These are phyloP conservation scores for Cydonia oblonga DNA, from an alignment of 331 rosid genomes.

Conservation along the genomic window DNA sequence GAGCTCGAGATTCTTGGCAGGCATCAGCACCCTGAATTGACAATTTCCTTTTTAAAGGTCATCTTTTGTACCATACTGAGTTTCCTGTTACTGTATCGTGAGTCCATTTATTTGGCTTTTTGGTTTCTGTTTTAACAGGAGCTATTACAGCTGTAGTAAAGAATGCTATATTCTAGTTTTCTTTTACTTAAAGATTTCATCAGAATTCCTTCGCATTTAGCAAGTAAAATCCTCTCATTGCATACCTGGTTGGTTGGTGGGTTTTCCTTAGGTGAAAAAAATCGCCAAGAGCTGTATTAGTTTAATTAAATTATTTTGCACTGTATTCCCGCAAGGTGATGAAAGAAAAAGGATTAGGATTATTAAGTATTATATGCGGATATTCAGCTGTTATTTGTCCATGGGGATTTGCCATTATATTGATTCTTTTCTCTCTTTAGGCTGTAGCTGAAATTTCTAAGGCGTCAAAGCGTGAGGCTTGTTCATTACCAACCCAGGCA, in stretches of 20 bases:
- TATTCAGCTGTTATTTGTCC: not conserved
- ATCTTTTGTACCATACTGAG: not conserved
- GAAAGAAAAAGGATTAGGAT: not conserved
- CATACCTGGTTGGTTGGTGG: not conserved
- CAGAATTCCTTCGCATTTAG: not conserved
- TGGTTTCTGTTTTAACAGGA: not conserved
- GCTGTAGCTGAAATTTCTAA: conserved; percentile 78
- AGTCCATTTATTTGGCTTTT: not conserved
- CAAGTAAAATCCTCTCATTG: not conserved
- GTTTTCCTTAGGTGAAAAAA: not conserved
- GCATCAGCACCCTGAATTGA: conserved; percentile 83
- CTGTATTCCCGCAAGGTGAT: not conserved
- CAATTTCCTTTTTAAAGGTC: conserved; percentile 79
- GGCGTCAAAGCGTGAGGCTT: conserved; percentile 74
- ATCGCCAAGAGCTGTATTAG: not conserved
- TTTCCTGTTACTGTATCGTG: not conserved
- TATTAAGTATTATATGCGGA: not conserved
- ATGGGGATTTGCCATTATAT: not conserved
- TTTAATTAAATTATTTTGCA: not conserved
- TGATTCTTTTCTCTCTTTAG: conserved; percentile 19
- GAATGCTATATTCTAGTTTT: not conserved
- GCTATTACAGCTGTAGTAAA: not conserved
- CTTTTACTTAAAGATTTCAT: not conserved
- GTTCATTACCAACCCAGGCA: conserved; percentile 45
- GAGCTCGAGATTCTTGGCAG: conserved; percentile 97